Evolutionary conservation across 192 early-diverging fungal genomes (phyloP), one percentile per base, ranked within the genome.

Genomic region (Glomus cerebriforme): DNA sequence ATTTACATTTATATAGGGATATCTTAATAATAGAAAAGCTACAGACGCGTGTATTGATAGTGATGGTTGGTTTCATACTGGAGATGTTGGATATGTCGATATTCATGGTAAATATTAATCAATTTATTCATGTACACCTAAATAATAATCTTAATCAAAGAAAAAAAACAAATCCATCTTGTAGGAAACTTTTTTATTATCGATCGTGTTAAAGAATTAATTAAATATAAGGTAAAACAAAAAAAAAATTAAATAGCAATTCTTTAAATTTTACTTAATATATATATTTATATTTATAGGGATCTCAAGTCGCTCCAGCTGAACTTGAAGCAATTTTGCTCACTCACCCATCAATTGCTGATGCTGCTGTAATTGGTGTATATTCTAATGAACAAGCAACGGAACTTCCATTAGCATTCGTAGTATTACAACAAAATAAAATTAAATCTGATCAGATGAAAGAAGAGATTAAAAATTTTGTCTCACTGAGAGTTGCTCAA

Each of bases 191-290:
- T 92, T 75, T 90, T 83, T 79, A 88, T 92, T 49, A 86, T 88
- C 7, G 93, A 93, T 80, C 92, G 97, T n/a, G 80, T 94, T 45
- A 98, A 97, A 87, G 95, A 96, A 80, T 85, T 97, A 15, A 97
- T 98, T 83, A 97, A 98, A 82, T 98, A 94, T 86, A 97, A 97
- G 81, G 90, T 24, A 88, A 89, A 72, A 87, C 90, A 59, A 67
- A 77, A 66, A 35, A n/a, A 74, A 26, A 54, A 1, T 54, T 0
- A 54, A 22, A 22, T 54, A 24, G 12, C 2, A 32, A 17, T 7
- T 31, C n/a, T 24, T 64, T 64, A 26, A 1, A 62, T 24, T 62
- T n/a, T 24, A 19, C 2, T 62, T 4, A 4, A 7, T 3, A 4
- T 26, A 62, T 60, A 27, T 24, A 26, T 15, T 24, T 24, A 19